Evolutionary conservation across 768 basidiomycete species (phyloP), one percentile per base, ranked within the genome.

Genomic region (Galerina marginata): DNA sequence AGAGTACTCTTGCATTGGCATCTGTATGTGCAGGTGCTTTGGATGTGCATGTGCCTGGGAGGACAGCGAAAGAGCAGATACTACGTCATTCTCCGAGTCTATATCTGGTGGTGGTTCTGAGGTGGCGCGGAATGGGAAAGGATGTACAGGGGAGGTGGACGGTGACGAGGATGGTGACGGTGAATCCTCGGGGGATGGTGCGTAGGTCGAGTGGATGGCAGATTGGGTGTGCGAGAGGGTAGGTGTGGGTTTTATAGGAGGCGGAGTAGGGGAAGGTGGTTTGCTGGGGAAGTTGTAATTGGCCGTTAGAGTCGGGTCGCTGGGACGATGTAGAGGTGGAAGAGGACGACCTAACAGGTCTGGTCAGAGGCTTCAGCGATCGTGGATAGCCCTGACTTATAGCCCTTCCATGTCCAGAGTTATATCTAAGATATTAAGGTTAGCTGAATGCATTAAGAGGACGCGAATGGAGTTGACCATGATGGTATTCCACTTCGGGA

Each of bases 361-460:
- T 72, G 71, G 56, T 82, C 81, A 23, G 80, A 79, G 29, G 66
- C 61, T 68, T 81, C 79, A n/a, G 16, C 72, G 60, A 43, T 67
- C 66, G 54, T 77, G 76, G 39, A n/a, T 67, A 65, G 9, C 55
- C 61, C 20, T n/a, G 84, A 77, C 72, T 93, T 90, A 72, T 96
- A 96, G 0, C 94, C 95, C 54, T 88, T 88, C 86, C 68, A 86
- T 85, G 66, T 97, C 95, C 36, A 96, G 79, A 14, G 92, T 89
- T 49, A 95, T 80, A 64, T 89, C 92, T 92, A 62, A 7, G 14
- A 23, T 16, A 40, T 45, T 14, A 14, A 52, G 16, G 29, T 58
- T 64, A 38, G 60, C 57, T 43, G 38, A 50, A 50, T 33, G 4
- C 14, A 16, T 7, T 39, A 43, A 46, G 23, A 46, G 50, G 26